Conservation (phyloP, 768 basidiomycete species). For the Tricholoma sp. region DNA sequence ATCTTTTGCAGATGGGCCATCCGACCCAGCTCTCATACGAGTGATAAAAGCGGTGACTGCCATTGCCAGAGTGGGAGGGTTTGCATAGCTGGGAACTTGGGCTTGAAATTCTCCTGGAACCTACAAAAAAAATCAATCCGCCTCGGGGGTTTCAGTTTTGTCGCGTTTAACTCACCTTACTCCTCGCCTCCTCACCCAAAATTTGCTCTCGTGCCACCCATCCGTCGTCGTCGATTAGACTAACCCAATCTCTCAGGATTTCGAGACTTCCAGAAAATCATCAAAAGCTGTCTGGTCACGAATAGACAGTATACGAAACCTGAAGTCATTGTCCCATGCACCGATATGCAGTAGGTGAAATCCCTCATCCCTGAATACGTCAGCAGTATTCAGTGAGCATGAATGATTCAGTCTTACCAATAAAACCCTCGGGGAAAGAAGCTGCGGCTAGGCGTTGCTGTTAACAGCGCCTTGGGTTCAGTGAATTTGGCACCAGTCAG, state of each 20-base stretch:
- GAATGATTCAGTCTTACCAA: constrained; percentile 52
- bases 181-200: constrained; percentile 92
- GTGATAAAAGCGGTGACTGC: constrained; percentile 87
- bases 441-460: constrained; percentile 91
- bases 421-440: constrained; percentile 99
- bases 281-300: neutral
- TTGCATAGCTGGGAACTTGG: constrained; percentile 91
- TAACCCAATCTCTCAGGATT: constrained; percentile 86
- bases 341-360: constrained; percentile 93
- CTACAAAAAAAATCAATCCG: constrained; percentile 27
- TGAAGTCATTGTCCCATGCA: constrained; percentile 88
- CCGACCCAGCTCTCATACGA: constrained; percentile 46
- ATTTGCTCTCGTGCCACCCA: constrained; percentile 98
- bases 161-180: constrained; percentile 51
- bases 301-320: constrained; percentile 27
- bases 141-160: neutral
- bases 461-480: constrained; percentile 72
- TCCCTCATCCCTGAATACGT: constrained; percentile 78
- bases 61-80: constrained; percentile 93
- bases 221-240: constrained; percentile 87
- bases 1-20: constrained; percentile 50
- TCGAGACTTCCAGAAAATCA: constrained; percentile 52
- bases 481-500: constrained; percentile 60
- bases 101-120: constrained; percentile 88
- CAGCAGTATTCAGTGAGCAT: neutral